phyloP scores from a whole-genome alignment of 1,284 basidiomycete genomes.

The Sanguinoderma infundibulare region DNA sequence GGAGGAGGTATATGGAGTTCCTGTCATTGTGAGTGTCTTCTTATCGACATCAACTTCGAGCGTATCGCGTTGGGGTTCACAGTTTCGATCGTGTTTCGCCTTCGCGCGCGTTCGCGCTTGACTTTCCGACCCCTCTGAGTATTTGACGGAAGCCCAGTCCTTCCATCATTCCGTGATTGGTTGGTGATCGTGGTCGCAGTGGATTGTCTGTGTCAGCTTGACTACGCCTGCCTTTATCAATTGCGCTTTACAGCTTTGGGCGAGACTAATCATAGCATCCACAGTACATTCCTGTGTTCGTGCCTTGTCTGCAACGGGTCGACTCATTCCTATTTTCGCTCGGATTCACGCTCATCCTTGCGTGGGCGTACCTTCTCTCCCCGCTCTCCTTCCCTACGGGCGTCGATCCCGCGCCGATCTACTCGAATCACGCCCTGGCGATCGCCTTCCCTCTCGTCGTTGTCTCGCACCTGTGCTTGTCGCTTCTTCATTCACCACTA shows the following conservation, averaged over 20 bases:
- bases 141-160: neutral
- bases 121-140: no score
- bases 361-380: constrained; percentile 61
- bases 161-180: neutral
- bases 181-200: neutral
- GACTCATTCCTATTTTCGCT: constrained; percentile 72
- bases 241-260: neutral
- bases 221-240: neutral
- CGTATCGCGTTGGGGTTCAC: neutral
- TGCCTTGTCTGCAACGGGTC: constrained; percentile 73
- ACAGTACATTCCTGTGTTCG: constrained; percentile 75
- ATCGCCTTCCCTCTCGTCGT: constrained; percentile 54
- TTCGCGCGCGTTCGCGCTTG: neutral
- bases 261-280: neutral
- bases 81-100: neutral
- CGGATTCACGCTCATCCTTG: constrained; percentile 66
- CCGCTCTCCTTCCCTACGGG: constrained; percentile 31
- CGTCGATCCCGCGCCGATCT: constrained; percentile 18
- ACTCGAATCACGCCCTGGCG: constrained; percentile 41
- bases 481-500: constrained; percentile 62
- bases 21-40: constrained; percentile 60
- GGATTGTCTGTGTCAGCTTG: neutral
- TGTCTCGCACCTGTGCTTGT: constrained; percentile 53
- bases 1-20: constrained; percentile 74
- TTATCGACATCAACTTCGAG: constrained; percentile 20